These are phyloP conservation scores for Cryptococcus sp. DNA, from an alignment of 1,284 basidiomycete genomes.

Conservation along the genomic window DNA sequence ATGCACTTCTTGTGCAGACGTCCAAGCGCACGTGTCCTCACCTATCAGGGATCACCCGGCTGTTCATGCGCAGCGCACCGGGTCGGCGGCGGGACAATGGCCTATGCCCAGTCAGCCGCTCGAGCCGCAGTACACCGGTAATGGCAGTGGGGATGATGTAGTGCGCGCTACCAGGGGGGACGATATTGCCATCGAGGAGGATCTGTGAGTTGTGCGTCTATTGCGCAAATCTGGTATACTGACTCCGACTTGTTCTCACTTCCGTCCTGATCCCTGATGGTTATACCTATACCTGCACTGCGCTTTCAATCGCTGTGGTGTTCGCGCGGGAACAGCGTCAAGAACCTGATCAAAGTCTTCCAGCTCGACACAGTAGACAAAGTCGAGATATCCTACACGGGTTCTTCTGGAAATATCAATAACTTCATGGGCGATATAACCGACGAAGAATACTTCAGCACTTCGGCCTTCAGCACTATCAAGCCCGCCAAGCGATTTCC, in stretches of 20 bases:
- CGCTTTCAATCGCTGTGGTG: too few relatives aligned
- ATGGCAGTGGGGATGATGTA: constrained; percentile 1
- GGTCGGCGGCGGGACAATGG: constrained; percentile 9
- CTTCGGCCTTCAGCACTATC: too few relatives aligned
- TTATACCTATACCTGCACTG: too few relatives aligned
- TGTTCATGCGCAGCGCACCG: constrained; percentile 26
- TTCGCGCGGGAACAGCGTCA: constrained; percentile 15
- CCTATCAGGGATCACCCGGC: constrained; percentile 25
- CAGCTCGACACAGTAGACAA: constrained; percentile 23
- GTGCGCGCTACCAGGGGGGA: constrained; percentile 21
- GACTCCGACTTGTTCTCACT: background rate
- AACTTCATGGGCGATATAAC: too few relatives aligned
- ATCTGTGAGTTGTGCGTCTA: constrained; percentile 14
- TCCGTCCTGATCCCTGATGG: background rate
- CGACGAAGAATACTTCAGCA: too few relatives aligned
- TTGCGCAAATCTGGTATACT: background rate
- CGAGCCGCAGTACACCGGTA: constrained; percentile 5
- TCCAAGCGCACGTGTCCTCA: constrained; percentile 22
- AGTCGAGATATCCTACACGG: constrained; percentile 14
- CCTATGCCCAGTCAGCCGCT: constrained; percentile 23
- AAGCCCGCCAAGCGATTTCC: too few relatives aligned
- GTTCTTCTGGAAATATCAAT: too few relatives aligned
- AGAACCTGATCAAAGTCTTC: constrained; percentile 30
- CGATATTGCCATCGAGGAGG: constrained; percentile 14
- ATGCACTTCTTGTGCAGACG: constrained; percentile 7